Evolutionary conservation across 352 stramenopile genomes (phyloP), one percentile per base, ranked within the genome.

Genomic region (Phytophthora constricta): DNA sequence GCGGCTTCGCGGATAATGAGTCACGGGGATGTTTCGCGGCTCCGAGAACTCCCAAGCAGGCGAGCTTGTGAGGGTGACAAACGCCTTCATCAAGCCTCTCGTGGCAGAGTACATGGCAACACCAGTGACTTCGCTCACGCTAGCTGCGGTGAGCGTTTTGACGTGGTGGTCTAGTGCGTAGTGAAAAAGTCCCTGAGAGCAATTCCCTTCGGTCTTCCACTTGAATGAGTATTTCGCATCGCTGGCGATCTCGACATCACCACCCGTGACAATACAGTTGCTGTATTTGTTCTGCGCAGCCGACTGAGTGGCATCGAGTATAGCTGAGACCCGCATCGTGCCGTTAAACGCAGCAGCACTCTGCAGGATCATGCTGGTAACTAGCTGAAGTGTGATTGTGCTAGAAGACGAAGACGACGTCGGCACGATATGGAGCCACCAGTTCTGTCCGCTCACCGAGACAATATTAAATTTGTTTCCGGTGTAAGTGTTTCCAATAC

Each of bases 141-240:
- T 86, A 17, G 78, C 59, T 16, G 62, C 41, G 46, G 86, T 73
- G 20, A 92, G 65, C 0, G 78, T 78, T 46, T 83, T 79, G 28
- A 72, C 62, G 34, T 92, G 86, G 57, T 93, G 86, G 26, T 78
- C 79, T 33, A 86, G 52, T 3, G 74, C 84, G 39, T 82, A 92
- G 60, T 94, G 80, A 20, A 91, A 72, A 16, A 94, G 56, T 5
- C 86, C 86, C 13, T 62, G 72, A 17, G 62, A 62, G 60, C 86
- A 94, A 55, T 82, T 56, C 5, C 86, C 86, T 0, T 65, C 52
- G 1, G 81, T 92, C 11, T 79, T 67, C 78, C 82, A 94, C 54
- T 84, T 58, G 70, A 91, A 89, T 23, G 61, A 58, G 60, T 93
- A 91, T 54, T 72, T 66, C 0, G 74, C 65, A 20, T 89, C 81